These are phyloP conservation scores for Nevesoporus exiguus DNA, from an alignment of 768 basidiomycete species.

Conservation along the genomic window DNA sequence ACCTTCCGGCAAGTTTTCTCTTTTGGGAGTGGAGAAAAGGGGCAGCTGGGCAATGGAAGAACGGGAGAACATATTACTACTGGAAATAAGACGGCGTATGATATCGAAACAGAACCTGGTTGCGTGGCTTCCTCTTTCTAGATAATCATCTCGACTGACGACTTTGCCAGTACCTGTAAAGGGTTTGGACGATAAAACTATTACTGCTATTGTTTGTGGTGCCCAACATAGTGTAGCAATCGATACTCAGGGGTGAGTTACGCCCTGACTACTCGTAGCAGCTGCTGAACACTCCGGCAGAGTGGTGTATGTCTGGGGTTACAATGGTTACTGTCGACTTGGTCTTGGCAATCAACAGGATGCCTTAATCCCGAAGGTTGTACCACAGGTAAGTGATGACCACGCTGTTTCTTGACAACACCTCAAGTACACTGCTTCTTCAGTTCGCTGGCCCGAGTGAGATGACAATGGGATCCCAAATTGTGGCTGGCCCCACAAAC, in stretches of 20 bases:
- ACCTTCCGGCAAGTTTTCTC: constrained; percentile 59
- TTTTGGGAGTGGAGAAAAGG: constrained; percentile 89
- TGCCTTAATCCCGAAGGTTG: constrained; percentile 71
- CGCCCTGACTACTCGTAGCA: not conserved
- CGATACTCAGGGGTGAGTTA: constrained; percentile 64
- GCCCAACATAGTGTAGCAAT: constrained; percentile 85
- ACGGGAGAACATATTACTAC: constrained; percentile 90
- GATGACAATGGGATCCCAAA: constrained; percentile 53
- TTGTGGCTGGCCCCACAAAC: constrained; percentile 80
- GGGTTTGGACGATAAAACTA: constrained; percentile 72
- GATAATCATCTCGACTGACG: constrained; percentile 4
- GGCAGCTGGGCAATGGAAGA: constrained; percentile 89
- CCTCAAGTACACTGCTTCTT: not conserved
- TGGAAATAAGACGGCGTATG: constrained; percentile 80
- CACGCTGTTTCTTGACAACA: not conserved
- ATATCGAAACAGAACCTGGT: constrained; percentile 69
- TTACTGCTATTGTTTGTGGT: constrained; percentile 80
- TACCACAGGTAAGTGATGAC: constrained; percentile 60
- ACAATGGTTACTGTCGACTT: constrained; percentile 87
- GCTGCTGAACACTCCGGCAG: constrained; percentile 36
- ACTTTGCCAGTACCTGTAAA: constrained; percentile 59
- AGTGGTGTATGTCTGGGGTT: constrained; percentile 81
- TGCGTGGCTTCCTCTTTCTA: constrained; percentile 30
- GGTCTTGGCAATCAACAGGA: constrained; percentile 87
- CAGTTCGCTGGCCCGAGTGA: constrained; percentile 76